Evolutionary conservation across 1,284 basidiomycete species (phyloP), one percentile per base, ranked within the genome.

Genomic region (Tylopilus sp.): DNA sequence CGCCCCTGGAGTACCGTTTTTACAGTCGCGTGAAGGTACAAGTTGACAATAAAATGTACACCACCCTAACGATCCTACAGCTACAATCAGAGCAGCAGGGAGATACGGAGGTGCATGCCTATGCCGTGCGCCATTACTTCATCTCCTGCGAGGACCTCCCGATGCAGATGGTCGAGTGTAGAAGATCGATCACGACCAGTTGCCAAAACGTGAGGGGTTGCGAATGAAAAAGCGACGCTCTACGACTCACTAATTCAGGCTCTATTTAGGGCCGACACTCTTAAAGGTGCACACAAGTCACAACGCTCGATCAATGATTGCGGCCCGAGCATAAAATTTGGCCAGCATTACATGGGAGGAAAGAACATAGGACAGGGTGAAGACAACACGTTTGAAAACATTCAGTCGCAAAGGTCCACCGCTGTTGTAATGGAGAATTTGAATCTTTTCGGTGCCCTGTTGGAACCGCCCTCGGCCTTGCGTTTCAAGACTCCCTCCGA

Each of bases 71-170:
- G 86, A 86, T 86, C 85, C 83, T 74, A 67, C 69, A 69, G 73
- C 76, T 72, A 78, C 82, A 56, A 53, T 62, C 65, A 61, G 71
- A 74, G 75, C 74, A 68, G 73, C 68, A 77, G 80, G 85, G 82
- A 85, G 87, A 89, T 89, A 89, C 85, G 81, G 85, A 82, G 83
- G 86, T 80, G 77, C 77, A 81, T 73, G 76, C 17, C 78, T 87
- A 87, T 88, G 85, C 87, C 82, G 67, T 85, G 86, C 87, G 78
- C 86, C 83, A 80, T 82, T 81, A 82, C 61, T 88, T 84, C 78
- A 85, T 88, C 84, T 89, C 82, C 86, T 88, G 85, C 85, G 85
- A 88, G 83, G 76, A 57, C 85, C 86, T 78, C 84, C 67, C 75
- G 72, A 77, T 68, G 66, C 71, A 70, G 65, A 68, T 73, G 80